Evolutionary conservation across 495 filamentous ascomycete genomes (phyloP), one percentile per base, ranked within the genome.

Genomic region (Cudoniella acicularis): DNA sequence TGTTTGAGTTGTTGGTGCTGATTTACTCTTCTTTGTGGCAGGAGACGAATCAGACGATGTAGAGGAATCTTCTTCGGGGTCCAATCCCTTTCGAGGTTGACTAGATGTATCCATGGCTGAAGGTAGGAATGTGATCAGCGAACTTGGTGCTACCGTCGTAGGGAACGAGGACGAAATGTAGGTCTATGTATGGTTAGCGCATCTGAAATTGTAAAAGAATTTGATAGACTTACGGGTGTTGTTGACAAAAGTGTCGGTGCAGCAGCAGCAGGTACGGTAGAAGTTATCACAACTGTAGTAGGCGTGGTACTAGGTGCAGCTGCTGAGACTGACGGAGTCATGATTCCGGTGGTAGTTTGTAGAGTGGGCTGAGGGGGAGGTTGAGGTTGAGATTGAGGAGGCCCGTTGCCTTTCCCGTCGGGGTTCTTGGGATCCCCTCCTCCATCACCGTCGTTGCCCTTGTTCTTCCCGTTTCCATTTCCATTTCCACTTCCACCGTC

Each of bases 51-150:
- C 30, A 10, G 41, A 48, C 24, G 13, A 8, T n/a, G 45, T 21
- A 18, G n/a, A n/a, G n/a, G 48, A 17, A 41, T 62, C 54, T 47
- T 24, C 59, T 23, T 58, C 49, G 10, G 60, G 27, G 17, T 62
- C 47, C 36, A 62, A 36, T 13, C 49, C 60, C 18, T 62, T 58
- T 36, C 60, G 25, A 10, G 48, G 54, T 41, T 61, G 46, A 47
- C 53, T 62, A 23, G 54, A 57, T 23, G 54, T 57, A 24, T 49
- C 49, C 10, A 25, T 43, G 13, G 46, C 23, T 16, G 41, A 18
- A 22, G 54, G 11, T 21, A 52, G 21, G 3, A 49, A 18, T 24
- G 45, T 43, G 45, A 25, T 25, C 23, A 27, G 23, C 13, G 30
- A 13, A 36, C 13, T 36, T 36, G 30, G 30, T 36, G 30, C 30